Evolutionary conservation across 2,329 filamentous ascomycete genomes (phyloP), one percentile per base, ranked within the genome.

Genomic region (Drechslerella dactyloides): DNA sequence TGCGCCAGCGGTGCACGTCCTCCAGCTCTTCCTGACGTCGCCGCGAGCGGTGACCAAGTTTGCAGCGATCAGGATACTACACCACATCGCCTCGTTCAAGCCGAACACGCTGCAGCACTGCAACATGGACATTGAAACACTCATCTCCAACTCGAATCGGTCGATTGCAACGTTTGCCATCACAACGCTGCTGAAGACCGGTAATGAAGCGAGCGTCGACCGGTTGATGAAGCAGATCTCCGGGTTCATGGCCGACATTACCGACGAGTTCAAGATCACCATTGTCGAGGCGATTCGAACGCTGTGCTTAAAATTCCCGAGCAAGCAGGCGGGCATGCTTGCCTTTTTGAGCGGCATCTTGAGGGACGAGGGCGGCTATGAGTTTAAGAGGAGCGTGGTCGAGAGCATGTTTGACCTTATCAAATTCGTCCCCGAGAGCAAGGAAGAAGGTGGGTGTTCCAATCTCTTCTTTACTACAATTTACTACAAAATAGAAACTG

Each of bases 211-310:
- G 42, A 97, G 92, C 76, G 94, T 99, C 50, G 94, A 99, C 79
- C 88, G 94, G 60, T 82, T 99, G 75, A 97, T 99, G 92, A 97
- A 97, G 85, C 93, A 97, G 80, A 97, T 99, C 74, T 92, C 91
- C 23, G 89, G 90, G 42, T 97, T 99, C 83, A 97, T 99, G 94
- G 91, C 93, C 2, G 94, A 97, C 81, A 97, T 97, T 75, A 97
- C 93, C 5, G 94, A 99, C 78, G 94, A 99, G 81, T 99, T 99
- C 85, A 99, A 97, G 84, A 96, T 99, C 76, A 99, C 94, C n/a
- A 96, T 99, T 77, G 93, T 99, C 48, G 94, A 99, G 81, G 94
- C 94, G 46, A 97, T 99, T 78, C 90, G 94, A 73, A 97, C 94
- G 2, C 83, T 99, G 44, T 97, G 93, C 80, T 84, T 99, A 76